Evolutionary conservation across 352 stramenopile genomes (phyloP), one percentile per base, ranked within the genome.

Genomic region (Poterioochromonas sp.): DNA sequence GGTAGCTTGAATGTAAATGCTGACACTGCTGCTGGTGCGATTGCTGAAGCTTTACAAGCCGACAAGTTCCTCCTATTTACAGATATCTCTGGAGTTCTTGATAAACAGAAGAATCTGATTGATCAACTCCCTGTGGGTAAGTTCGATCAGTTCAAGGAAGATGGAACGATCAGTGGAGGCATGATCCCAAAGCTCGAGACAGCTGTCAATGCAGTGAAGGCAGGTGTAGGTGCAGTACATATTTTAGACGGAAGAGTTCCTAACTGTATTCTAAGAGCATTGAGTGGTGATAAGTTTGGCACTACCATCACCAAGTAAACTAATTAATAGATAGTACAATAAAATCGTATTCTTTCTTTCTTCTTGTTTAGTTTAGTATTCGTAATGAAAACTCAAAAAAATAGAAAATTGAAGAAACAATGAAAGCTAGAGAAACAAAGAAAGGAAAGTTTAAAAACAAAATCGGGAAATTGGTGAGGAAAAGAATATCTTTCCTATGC

Each of bases 1-100:
- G 83, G 84, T 44, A 86, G 88, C 22, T 92, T 90, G 81, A 92
- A 92, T 81, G 85, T 89, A 76, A 93, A 93, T 82, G 89, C 89
- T 18, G 89, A 93, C 84, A 89, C 88, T 11, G 88, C 88, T 35
- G 89, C 89, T 26, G 89, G 89, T 68, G 83, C 87, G 53, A 26
- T 54, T 80, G 88, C 87, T 34, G 86, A 84, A 53, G 89, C 89
- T 54, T 70, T 92, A 5, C 82, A 83, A 12, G 88, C 88, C 37
- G 81, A 84, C 40, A 81, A 86, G 37, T 87, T 88, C 41, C 82
- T 93, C 62, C 90, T 93, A 73, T 85, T 93, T 70, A 93, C 89
- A 3, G 89, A 93, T 82, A 90, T 93, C 82, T 83, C 86, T 53
- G 89, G 89, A 53, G 89, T 92, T n/a, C 81, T 92, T 49, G 83